Conservation (phyloP, 805 yeast species). For the Metschnikowia aberdeeniae region DNA sequence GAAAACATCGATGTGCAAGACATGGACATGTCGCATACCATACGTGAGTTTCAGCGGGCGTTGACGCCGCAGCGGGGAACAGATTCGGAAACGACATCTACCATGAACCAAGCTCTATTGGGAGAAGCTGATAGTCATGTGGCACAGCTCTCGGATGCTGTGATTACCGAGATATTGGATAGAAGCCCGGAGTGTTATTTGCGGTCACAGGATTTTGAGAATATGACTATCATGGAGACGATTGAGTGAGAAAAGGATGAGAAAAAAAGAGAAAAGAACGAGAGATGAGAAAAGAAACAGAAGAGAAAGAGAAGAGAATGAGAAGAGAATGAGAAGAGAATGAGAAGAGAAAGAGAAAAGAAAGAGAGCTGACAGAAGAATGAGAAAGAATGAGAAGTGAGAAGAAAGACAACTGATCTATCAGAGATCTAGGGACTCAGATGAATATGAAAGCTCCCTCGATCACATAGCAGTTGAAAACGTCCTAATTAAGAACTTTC, state of each 20-base stretch:
- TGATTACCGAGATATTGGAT: constrained; percentile 48
- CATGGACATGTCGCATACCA: constrained; percentile 12
- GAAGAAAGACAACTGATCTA: too few species aligned
- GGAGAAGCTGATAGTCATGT: constrained; percentile 1
- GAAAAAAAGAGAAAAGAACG: too few species aligned
- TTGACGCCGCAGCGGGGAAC: not conserved
- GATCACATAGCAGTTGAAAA: too few species aligned
- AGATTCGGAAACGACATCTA: not conserved
- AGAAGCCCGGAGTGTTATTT: constrained; percentile 43
- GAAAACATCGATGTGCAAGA: constrained; percentile 14
- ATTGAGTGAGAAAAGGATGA: not conserved
- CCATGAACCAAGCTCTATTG: constrained; percentile 7
- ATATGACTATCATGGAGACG: constrained; percentile 36
- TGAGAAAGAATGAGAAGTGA: too few species aligned
- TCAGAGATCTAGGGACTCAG: too few species aligned
- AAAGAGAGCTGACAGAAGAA: too few species aligned
- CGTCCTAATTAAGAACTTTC: too few species aligned
- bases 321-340: too few species aligned
- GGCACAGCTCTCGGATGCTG: constrained; percentile 31
- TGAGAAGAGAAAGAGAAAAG: too few species aligned
- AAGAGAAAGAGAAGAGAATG: too few species aligned
- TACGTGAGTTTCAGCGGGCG: constrained; percentile 3
- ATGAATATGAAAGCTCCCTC: too few species aligned
- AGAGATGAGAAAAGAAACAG: too few species aligned
- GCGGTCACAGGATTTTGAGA: constrained; percentile 22